Conservation (phyloP, 306 rosid species). For the Delonix regia region DNA sequence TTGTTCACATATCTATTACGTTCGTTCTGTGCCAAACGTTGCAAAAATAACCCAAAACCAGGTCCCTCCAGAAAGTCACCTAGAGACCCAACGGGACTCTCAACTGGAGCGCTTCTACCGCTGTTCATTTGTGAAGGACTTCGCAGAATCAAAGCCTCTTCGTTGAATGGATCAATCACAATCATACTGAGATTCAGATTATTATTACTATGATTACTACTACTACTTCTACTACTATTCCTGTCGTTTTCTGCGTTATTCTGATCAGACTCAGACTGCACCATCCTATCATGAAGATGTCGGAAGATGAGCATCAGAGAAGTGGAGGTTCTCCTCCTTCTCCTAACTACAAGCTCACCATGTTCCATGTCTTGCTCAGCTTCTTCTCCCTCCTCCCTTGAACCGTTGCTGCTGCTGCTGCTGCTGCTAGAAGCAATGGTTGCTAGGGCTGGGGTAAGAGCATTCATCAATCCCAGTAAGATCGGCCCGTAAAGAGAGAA, state of each 20-base stretch:
- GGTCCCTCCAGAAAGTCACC: conserved; percentile 71
- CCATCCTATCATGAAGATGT: conserved; percentile 37
- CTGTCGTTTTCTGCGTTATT: conserved; percentile 32
- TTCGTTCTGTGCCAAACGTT: conserved; percentile 71
- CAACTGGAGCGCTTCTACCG: conserved; percentile 38
- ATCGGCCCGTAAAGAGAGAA: conserved; percentile 49
- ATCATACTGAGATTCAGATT: conserved; percentile 22
- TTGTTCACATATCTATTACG: conserved; percentile 58
- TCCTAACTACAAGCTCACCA: conserved; percentile 31
- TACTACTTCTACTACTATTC: not conserved
- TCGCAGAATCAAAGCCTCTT: conserved; percentile 46
- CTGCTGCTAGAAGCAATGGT: conserved; percentile 31
- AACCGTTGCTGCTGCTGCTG: not conserved
- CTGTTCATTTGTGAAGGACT: conserved; percentile 36
- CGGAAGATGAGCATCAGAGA: conserved; percentile 41
- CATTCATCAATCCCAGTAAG: conserved; percentile 48
- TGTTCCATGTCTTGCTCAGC: conserved; percentile 33
- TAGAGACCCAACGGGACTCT: conserved; percentile 52
- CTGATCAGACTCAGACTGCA: conserved; percentile 13
- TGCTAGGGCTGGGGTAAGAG: conserved; percentile 41
- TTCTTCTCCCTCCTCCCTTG: conserved; percentile 22
- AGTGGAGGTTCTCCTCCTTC: conserved; percentile 42
- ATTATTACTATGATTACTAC: not conserved
- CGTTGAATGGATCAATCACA: conserved; percentile 43
- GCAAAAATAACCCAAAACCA: conserved; percentile 68